These are phyloP conservation scores for Nicotiana knightiana DNA, from an alignment of 257 asterid species.

Conservation along the genomic window DNA sequence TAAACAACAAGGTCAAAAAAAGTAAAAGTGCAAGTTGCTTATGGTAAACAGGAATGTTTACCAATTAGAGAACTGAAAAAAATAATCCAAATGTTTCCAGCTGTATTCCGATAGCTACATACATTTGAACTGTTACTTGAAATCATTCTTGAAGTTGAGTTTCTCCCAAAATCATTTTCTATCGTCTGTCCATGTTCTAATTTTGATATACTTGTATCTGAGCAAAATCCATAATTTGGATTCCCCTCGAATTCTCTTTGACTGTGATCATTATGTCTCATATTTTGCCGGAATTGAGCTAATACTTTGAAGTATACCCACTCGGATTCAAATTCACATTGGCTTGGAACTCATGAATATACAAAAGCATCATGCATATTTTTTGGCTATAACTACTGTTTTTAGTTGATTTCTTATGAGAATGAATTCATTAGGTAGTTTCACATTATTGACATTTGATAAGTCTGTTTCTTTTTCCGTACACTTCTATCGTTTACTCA, in stretches of 20 bases:
- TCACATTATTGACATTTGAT: too few relatives aligned
- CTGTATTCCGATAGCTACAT: constrained; percentile 11
- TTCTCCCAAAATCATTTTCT: constrained; percentile 24
- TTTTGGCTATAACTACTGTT: too few relatives aligned
- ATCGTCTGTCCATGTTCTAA: constrained; percentile 29
- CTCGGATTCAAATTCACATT: constrained; percentile 31
- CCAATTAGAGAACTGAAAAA: too few relatives aligned
- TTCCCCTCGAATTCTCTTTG: constrained; percentile 15
- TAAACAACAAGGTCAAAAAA: too few relatives aligned
- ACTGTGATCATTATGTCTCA: background rate
- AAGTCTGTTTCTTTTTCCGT: too few relatives aligned
- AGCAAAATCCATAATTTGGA: constrained; percentile 20
- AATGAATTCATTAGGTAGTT: too few relatives aligned
- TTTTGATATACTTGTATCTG: constrained; percentile 39
- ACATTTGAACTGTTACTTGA: constrained; percentile 34
- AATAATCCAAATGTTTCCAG: background rate
- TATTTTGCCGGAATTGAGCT: background rate
- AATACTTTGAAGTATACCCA: background rate
- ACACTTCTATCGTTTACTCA: too few relatives aligned
- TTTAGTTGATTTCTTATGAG: too few relatives aligned
- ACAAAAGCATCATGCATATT: too few relatives aligned
- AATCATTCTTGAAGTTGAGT: constrained; percentile 33
- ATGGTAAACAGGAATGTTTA: too few relatives aligned
- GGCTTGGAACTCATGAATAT: constrained; percentile 32
- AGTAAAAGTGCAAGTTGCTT: too few relatives aligned